Evolutionary conservation across 176 grass and related monocot species (phyloP).

Genomic region (Bonia amplexicaulis): DNA sequence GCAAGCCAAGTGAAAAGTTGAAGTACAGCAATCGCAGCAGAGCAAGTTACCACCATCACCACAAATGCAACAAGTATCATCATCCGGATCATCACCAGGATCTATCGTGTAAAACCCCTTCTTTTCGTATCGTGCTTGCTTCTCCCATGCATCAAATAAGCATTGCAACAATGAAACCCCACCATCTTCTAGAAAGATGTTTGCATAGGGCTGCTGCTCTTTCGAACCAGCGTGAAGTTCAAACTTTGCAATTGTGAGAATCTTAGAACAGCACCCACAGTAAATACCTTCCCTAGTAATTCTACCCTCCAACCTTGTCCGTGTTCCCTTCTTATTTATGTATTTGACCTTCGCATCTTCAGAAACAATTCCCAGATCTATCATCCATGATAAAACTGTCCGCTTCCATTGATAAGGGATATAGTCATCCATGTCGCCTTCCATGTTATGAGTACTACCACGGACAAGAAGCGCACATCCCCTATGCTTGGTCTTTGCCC

Average conservation of each 20-base stretch:
- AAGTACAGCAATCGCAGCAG: slow-evolving; percentile 81
- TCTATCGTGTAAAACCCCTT: slow-evolving; percentile 72
- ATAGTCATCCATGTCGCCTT: slow-evolving; percentile 46
- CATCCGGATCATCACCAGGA: slow-evolving; percentile 54
- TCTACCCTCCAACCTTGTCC: slow-evolving; percentile 59
- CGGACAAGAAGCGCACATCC: slow-evolving; percentile 49
- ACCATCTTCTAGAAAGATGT: slow-evolving; percentile 62
- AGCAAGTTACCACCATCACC: slow-evolving; percentile 89
- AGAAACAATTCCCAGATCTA: slow-evolving; percentile 73
- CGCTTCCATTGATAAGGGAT: slow-evolving; percentile 70
- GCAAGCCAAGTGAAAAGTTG: slow-evolving; percentile 87
- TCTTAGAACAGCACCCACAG: slow-evolving; percentile 88
- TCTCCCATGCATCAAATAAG: slow-evolving; percentile 79
- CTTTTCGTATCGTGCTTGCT: slow-evolving; percentile 52
- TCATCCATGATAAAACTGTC: slow-evolving; percentile 90
- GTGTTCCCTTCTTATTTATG: slow-evolving; percentile 67
- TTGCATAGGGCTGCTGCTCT: slow-evolving; percentile 54
- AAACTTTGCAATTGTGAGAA: slow-evolving; percentile 68
- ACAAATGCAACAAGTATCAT: slow-evolving; percentile 87
- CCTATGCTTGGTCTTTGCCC: slow-evolving; percentile 30
- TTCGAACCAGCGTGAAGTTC: slow-evolving; percentile 98
- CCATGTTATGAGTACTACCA: slow-evolving; percentile 32
- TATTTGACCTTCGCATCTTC: slow-evolving; percentile 70
- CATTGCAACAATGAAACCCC: slow-evolving; percentile 65
- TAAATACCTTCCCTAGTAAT: slow-evolving; percentile 81